Base-by-base conservation (phyloP, 2,329 filamentous ascomycete species). In the Eutypa lata region DNA sequence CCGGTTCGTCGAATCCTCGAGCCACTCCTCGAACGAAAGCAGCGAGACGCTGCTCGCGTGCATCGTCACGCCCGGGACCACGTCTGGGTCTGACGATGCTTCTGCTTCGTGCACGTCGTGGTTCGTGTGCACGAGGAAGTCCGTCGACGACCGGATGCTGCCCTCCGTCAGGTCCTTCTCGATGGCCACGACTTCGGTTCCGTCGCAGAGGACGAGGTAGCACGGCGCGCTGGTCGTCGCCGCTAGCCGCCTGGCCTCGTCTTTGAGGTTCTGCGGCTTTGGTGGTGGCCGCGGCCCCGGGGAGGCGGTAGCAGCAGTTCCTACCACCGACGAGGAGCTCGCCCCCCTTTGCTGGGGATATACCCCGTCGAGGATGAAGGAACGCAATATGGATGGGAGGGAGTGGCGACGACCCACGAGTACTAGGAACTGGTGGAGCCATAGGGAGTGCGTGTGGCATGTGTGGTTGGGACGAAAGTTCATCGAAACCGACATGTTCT, bases 121-220 rank as follows among this genome's bases (percentile, higher is more conserved):
- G 61, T 86, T 86, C 1, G 81, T 84, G 11, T 76, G 73, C 2
- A 77, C 72, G 37, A 85, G 75, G 60, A 86, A 85, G 2, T 74
- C 68, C 1, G 65, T 64, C 2, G 75, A 77, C 1, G 68, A 69
- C n/a, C 73, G 70, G 6, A 77, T 60, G 1, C 69, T 70, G 3
- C 77, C 80, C 1, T 65, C 73, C 2, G 60, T 47, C 50, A 76
- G 72, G 58, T 86, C 82, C 60, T 86, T 85, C 57, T 85, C 81
- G 46, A 86, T 69, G 0, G 79, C 70, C 1, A 75, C 64, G 2
- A 76, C 76, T 44, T 72, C 66, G 0, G 54, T 50, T 0, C 79
- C 79, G 46, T 82, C 74, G 56, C 79, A 78, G 56, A 85, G 75
- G 28, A 78, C 77, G 2, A 86, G 59, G 59, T 86, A 86, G 37